These are phyloP conservation scores for Opeltia flavorubescens DNA, from an alignment of 495 filamentous ascomycete genomes.

Conservation along the genomic window DNA sequence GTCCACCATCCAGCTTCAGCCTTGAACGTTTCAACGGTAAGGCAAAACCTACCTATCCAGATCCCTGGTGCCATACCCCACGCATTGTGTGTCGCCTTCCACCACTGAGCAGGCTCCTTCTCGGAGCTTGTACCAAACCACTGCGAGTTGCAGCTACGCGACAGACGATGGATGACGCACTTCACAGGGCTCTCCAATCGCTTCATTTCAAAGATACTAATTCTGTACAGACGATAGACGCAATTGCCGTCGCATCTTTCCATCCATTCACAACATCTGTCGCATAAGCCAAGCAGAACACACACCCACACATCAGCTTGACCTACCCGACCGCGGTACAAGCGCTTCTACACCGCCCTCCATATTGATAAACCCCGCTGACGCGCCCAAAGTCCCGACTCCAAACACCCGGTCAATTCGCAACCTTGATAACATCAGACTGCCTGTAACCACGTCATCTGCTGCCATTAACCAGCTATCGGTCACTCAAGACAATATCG, in stretches of 20 bases:
- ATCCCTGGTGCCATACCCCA: slow-evolving; percentile 1
- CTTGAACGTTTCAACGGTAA: slow-evolving; percentile 7
- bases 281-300: slow-evolving; percentile 14
- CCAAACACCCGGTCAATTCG: slow-evolving; percentile 5
- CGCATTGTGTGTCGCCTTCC: background rate
- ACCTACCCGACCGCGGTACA: slow-evolving; percentile 16
- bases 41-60: background rate
- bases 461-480: background rate
- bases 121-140: background rate
- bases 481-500: background rate
- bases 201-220: slow-evolving; percentile 1
- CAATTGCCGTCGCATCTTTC: slow-evolving; percentile 2
- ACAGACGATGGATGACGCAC: slow-evolving; percentile 7
- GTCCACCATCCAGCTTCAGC: background rate
- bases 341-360: slow-evolving; percentile 15
- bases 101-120: background rate
- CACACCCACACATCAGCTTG: slow-evolving; percentile 1
- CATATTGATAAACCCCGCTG: slow-evolving; percentile 9
- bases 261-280: slow-evolving; percentile 11
- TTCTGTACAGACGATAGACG: slow-evolving; percentile 1
- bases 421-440: too few species aligned
- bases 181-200: slow-evolving; percentile 10
- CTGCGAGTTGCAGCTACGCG: slow-evolving; percentile 6
- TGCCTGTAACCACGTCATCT: slow-evolving; percentile 4
- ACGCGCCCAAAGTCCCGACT: slow-evolving; percentile 13